phyloP scores from a whole-genome alignment of 1,284 basidiomycete genomes.

The Filobasidium uniguttulatum region DNA sequence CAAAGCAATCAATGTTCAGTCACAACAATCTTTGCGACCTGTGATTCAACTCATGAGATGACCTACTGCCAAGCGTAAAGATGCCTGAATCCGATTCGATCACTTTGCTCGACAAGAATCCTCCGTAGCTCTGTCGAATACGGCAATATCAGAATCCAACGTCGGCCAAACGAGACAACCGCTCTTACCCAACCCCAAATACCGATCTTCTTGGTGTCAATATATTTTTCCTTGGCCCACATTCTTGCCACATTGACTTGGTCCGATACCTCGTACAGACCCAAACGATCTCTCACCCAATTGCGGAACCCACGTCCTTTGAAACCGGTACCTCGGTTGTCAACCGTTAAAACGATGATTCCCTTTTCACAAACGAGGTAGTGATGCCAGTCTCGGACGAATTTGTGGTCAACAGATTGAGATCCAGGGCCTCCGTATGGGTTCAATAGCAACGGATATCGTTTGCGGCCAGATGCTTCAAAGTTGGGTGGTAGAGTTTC shows the following conservation, averaged over 20 bases:
- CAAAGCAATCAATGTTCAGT: background rate
- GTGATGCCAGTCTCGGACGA: constrained; percentile 66
- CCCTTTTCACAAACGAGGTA: constrained; percentile 68
- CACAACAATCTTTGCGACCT: background rate
- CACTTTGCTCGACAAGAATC: constrained; percentile 82
- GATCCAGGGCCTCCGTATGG: constrained; percentile 85
- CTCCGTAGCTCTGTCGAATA: constrained; percentile 62
- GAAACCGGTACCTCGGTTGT: constrained; percentile 87
- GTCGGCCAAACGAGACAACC: background rate
- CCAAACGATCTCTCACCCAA: constrained; percentile 68
- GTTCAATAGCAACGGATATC: constrained; percentile 81
- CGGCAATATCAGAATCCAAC: background rate
- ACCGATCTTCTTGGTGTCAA: constrained; percentile 58
- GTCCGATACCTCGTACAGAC: constrained; percentile 72
- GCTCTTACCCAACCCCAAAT: constrained; percentile 82
- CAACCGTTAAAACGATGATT: constrained; percentile 75
- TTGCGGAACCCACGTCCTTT: constrained; percentile 72
- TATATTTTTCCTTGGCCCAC: constrained; percentile 35
- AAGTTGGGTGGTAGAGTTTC: constrained; percentile 83
- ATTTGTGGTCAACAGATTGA: constrained; percentile 58
- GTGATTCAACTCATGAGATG: background rate
- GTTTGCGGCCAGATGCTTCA: constrained; percentile 79
- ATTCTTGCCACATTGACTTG: constrained; percentile 63
- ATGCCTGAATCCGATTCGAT: constrained; percentile 73
- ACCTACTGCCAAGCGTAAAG: constrained; percentile 72